Conservation (phyloP, 176 grass and related monocot genomes). For the Eragrostis curvula region DNA sequence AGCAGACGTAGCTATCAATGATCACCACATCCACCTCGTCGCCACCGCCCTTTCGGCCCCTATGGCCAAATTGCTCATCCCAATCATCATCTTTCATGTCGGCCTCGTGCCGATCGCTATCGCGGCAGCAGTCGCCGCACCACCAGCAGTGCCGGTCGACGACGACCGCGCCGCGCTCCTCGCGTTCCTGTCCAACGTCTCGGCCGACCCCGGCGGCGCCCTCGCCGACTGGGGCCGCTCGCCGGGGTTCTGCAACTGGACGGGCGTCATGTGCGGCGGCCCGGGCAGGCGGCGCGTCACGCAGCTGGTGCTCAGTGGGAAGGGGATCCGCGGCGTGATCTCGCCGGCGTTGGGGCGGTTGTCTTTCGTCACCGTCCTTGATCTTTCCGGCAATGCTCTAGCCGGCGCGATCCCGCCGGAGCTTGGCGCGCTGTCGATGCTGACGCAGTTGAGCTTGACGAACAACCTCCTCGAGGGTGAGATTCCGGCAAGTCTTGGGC, state of each 20-base stretch:
- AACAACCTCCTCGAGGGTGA: constrained; percentile 58
- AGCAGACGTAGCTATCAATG: constrained; percentile 63
- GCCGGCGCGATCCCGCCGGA: constrained; percentile 55
- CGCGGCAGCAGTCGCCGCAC: neutral
- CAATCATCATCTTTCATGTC: constrained; percentile 46
- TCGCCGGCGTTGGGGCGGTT: constrained; percentile 52
- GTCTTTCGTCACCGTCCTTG: constrained; percentile 55
- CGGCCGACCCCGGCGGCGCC: constrained; percentile 32
- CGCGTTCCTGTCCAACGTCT: constrained; percentile 54
- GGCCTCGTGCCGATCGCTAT: constrained; percentile 39
- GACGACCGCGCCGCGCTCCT: constrained; percentile 54
- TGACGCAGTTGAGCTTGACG: constrained; percentile 70
- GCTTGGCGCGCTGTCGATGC: constrained; percentile 39
- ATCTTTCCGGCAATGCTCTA: constrained; percentile 63
- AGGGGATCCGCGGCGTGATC: constrained; percentile 48
- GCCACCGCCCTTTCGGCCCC: constrained; percentile 11
- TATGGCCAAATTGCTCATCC: constrained; percentile 42
- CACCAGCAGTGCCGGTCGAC: neutral
- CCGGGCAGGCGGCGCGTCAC: constrained; percentile 29
- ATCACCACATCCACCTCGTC: constrained; percentile 26
- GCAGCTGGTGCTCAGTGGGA: constrained; percentile 51
- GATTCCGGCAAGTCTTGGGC: constrained; percentile 60
- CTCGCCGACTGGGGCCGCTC: constrained; percentile 58
- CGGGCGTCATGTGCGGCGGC: constrained; percentile 58
- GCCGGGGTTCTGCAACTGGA: constrained; percentile 68